Evolutionary conservation across 1,284 basidiomycete genomes (phyloP), one percentile per base, ranked within the genome.

Genomic region (Neonothopanus nambi): DNA sequence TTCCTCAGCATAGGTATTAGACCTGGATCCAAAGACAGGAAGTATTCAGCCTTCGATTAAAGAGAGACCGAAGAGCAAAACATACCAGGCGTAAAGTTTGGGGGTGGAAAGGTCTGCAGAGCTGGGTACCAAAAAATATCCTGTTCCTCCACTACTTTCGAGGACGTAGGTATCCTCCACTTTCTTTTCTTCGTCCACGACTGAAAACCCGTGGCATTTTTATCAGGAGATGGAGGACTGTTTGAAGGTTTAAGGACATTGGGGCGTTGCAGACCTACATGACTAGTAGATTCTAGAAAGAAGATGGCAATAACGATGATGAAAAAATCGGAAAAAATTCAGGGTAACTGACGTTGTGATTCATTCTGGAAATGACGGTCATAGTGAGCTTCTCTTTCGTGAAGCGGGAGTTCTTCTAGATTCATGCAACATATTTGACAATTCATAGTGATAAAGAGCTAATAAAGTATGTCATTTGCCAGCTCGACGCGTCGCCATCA

Each of bases 11-110:
- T 64, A 2, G 79, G 77, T 52, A 95, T 84, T 9, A 93, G 67
- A 12, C 87, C 91, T 91, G 4, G 13, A 33, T n/a, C n/a, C n/a
- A n/a, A n/a, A n/a, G n/a, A n/a, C n/a, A 33, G 30, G 3, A 9
- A 33, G 2, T 9, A n/a, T 30, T n/a, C 21, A 41, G 6, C 37
- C 35, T 33, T 30, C 54, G 52, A 55, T 50, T 18, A 20, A 30
- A 41, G 15, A 20, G 41, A 28, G 30, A 24, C n/a, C n/a, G 33
- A 21, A 26, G 37, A 12, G 33, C 21, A n/a, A 52, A 28, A 57
- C 69, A 42, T 64, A 89, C 91, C 86, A 53, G 91, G 91, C 0
- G 82, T 83, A 62, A 81, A 86, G 62, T 89, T 91, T 3, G 61
- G 55, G 0, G 92, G 91, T n/a, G 87, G 84, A 2, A 69, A 56